Evolutionary conservation across 192 early-diverging fungal species (phyloP), one percentile per base, ranked within the genome.

Genomic region (Coemansia sp.): DNA sequence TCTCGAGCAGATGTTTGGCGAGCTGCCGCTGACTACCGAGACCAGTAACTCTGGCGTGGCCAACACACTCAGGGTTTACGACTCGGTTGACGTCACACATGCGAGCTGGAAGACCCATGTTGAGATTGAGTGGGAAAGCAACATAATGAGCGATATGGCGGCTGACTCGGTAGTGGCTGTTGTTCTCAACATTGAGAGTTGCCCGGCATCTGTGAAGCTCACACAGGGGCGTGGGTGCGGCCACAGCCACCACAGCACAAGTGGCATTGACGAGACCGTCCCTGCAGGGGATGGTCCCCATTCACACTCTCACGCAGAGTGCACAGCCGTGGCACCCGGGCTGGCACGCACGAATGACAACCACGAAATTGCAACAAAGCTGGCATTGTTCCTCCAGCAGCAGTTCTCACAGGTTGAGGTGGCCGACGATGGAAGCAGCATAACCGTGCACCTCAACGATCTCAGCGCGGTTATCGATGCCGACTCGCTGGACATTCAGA

Each of bases 1-100:
- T 77, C 78, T 99, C 18, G 92, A 92, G 68, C 90, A 90, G 68
- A 95, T 98, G 93, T 99, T 92, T 89, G 97, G 94, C 48, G 78
- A 81, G 39, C 62, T 80, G 54, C 56, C 67, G 37, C 48, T 69
- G 14, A 73, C 69, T 14, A 78, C 58, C 3, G 75, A 73, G 43
- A 57, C 51, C 22, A 49, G 59, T 38, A 60, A 47, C 56, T 23
- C 38, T 12, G 82, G 71, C 43, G 45, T 53, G 5, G 51, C 69
- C 13, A 61, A 62, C 18, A 64, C 60, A 1, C 45, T 85, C 35
- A 70, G 88, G 52, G 84, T 93, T 5, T 90, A 92, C 64, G 89
- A 92, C 56, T 83, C 87, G 0, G 87, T 98, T 8, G 88, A 87
- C 58, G 86, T 98, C 71, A 82, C 53, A 55, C 85, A 67, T 74